Evolutionary conservation across 2,329 filamentous ascomycete genomes (phyloP), one percentile per base, ranked within the genome.

Genomic region (Exophiala mesophila): DNA sequence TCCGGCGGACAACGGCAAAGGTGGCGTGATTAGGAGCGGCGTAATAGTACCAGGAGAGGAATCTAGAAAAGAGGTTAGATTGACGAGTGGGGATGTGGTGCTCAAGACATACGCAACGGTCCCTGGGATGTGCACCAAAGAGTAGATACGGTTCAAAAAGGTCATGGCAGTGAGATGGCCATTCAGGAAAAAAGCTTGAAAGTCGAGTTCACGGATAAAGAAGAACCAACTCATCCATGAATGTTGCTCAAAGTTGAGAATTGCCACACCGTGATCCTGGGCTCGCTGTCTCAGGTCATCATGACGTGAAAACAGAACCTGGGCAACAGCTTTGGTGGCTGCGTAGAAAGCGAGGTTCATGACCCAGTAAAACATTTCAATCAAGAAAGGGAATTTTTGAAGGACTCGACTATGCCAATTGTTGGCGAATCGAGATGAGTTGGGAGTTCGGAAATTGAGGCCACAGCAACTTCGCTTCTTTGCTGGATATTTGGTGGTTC

Each of bases 311-410:
- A 76, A 78, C 41, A 75, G 63, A 35, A 61, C 60, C 44, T 73
- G 68, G 2, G 74, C 72, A 5, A 72, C 59, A 12, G 71, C 64
- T 12, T 74, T 72, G 5, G 78, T 81, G 60, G 78, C 66, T 26
- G 73, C 69, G 63, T 84, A 84, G 57, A 82, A 79, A 33, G 73
- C 67, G 50, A 80, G 76, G 56, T 80, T 83, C 53, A 84, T 69
- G 31, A 74, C 70, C 81, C 81, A 85, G 65, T 85, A 85, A 60
- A 84, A 83, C 78, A 85, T 84, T 61, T 85, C 81, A 36, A 85
- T 72, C 41, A 85, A 61, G 57, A 85, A 85, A 3, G 82, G 81
- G 52, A 79, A 83, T 56, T 80, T 80, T 58, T 82, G 76, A 45
- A 84, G 66, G 41, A 83, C 69, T 18, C 78, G 70, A 47, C 76